Conservation (phyloP, 768 basidiomycete species). For the Boletus vermiculosoides region DNA sequence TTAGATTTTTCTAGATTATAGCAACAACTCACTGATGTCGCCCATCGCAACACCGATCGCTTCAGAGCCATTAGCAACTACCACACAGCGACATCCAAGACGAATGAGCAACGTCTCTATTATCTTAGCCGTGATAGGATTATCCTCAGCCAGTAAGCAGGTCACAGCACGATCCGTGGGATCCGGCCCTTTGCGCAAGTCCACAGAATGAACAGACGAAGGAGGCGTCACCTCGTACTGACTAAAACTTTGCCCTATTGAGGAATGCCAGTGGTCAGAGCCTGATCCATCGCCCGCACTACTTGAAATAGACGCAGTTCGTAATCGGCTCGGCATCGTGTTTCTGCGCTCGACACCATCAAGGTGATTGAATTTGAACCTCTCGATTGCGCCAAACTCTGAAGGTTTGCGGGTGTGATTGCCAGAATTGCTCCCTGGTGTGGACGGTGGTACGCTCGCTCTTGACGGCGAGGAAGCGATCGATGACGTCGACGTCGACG, state of each 20-base stretch:
- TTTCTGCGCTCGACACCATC: conserved; percentile 75
- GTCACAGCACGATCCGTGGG: conserved; percentile 88
- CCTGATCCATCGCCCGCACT: conserved; percentile 77
- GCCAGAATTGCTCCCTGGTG: conserved; percentile 58
- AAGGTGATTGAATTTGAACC: conserved; percentile 81
- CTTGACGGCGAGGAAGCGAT: conserved; percentile 88
- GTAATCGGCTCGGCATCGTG: conserved; percentile 84
- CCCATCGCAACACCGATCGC: conserved; percentile 97
- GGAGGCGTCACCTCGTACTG: conserved; percentile 68
- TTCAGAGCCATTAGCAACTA: conserved; percentile 95
- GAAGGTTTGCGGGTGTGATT: conserved; percentile 81
- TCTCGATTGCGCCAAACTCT: conserved; percentile 82
- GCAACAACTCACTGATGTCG: conserved; percentile 78
- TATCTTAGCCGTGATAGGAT: conserved; percentile 97
- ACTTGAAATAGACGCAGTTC: conserved; percentile 84
- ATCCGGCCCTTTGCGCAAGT: conserved; percentile 73
- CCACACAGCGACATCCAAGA: conserved; percentile 92
- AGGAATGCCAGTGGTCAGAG: conserved; percentile 70
- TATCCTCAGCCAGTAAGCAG: conserved; percentile 93
- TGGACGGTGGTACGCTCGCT: conserved; percentile 66
- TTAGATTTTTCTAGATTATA: neutral
- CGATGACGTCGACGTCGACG: conserved; percentile 88
- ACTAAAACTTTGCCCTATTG: conserved; percentile 49
- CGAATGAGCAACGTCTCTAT: conserved; percentile 92
- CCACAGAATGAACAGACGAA: conserved; percentile 84